phyloP scores from a whole-genome alignment of 1,139 yeast species.

The Pichia inconspicua region DNA sequence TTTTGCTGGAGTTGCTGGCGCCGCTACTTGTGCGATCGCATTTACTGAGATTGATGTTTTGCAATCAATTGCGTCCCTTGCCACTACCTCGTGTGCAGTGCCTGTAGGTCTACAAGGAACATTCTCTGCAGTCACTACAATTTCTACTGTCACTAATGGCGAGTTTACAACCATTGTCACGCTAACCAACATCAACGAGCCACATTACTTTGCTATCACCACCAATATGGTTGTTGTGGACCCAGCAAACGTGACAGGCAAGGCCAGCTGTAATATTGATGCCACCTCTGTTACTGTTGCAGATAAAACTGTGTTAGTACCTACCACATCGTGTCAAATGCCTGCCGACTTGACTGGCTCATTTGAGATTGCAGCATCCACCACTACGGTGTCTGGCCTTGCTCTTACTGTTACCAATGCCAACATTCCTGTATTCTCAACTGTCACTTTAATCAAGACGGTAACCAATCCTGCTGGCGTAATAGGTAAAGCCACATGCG shows the following conservation, averaged over 20 bases:
- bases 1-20: not conserved
- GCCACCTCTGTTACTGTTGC: not conserved
- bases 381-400: no score
- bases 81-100: constrained; percentile 7
- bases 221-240: not conserved
- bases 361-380: not conserved
- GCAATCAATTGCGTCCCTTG: no score
- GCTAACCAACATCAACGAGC: not conserved
- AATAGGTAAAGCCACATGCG: no score
- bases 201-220: not conserved
- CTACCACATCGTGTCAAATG: not conserved
- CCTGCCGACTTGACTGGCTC: not conserved
- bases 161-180: no score
- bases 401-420: no score
- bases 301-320: not conserved
- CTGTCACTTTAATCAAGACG: no score
- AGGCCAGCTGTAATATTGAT: not conserved
- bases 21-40: not conserved
- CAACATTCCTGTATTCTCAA: no score
- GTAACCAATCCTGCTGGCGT: no score
- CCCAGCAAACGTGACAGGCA: not conserved
- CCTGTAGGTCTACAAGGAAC: not conserved
- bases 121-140: not conserved
- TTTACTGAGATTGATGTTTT: constrained; percentile 5
- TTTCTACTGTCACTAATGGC: not conserved